Conservation (phyloP, 163 green algal genomes). For the Picocystis sp. region DNA sequence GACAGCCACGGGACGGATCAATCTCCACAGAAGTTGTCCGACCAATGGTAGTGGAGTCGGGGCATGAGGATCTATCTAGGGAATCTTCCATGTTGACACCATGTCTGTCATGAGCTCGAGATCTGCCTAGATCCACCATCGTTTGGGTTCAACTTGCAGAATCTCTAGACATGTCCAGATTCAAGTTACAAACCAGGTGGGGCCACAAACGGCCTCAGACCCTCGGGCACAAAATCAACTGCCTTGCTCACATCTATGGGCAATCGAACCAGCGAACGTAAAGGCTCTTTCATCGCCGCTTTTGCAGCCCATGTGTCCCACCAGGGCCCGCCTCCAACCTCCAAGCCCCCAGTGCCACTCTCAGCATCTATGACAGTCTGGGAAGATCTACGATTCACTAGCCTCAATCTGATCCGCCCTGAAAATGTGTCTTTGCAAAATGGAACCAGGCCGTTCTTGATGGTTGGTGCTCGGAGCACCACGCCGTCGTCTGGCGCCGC, state of each 20-base stretch:
- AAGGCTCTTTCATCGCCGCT: conserved; percentile 60
- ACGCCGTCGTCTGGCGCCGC: background rate
- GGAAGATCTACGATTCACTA: background rate
- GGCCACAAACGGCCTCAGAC: no score
- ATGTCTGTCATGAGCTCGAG: no score
- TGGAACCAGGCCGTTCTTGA: conserved; percentile 46
- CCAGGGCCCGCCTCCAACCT: conserved; percentile 73
- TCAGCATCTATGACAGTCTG: conserved; percentile 14
- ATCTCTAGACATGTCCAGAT: no score
- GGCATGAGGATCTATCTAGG: no score
- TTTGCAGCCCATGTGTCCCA: conserved; percentile 42
- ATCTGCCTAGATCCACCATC: no score
- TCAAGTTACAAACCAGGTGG: no score
- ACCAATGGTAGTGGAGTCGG: no score
- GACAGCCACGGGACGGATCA: no score
- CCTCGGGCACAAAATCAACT: no score
- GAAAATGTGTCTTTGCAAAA: conserved; percentile 83
- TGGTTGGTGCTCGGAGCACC: conserved; percentile 59
- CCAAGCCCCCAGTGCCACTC: conserved; percentile 16
- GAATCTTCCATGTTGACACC: no score
- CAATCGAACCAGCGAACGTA: conserved; percentile 48
- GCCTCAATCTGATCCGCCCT: conserved; percentile 36
- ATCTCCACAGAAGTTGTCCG: no score
- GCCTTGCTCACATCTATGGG: conserved; percentile 42
- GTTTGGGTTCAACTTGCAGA: no score